phyloP scores from a whole-genome alignment of 768 basidiomycete genomes.

The Mycena venus region DNA sequence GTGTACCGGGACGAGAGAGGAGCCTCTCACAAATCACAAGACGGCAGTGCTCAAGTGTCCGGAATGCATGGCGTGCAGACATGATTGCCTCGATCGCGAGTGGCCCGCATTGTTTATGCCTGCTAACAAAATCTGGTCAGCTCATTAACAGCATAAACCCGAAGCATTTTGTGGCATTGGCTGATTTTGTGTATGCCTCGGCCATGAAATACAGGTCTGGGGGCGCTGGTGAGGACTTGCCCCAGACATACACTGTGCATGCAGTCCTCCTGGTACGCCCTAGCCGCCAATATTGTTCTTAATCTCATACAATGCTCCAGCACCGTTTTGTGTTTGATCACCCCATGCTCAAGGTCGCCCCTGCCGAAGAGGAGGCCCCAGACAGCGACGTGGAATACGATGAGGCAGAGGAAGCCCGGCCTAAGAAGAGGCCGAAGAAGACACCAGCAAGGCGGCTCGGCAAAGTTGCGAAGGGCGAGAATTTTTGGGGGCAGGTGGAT shows the following conservation, averaged over 20 bases:
- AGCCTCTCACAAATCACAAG: neutral
- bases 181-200: neutral
- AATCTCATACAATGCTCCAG: neutral
- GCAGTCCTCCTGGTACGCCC: neutral
- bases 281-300: neutral
- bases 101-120: no score
- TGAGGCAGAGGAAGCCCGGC: neutral
- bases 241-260: neutral
- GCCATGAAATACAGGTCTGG: neutral
- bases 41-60: neutral
- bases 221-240: neutral
- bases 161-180: neutral
- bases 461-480: neutral
- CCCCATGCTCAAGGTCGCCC: neutral
- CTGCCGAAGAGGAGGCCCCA: neutral
- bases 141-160: neutral
- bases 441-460: neutral
- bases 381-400: conserved; percentile 5
- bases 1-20: neutral
- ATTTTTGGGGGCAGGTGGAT: neutral
- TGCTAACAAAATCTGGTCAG: neutral
- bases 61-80: neutral
- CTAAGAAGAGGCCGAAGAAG: neutral
- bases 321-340: conserved; percentile 3
- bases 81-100: neutral